A percentile compares a stretch with the other conserved stretches of the same genome.
phyloP scores from a whole-genome alignment of 441 rosid species.

The Eutrema salsugineum region DNA sequence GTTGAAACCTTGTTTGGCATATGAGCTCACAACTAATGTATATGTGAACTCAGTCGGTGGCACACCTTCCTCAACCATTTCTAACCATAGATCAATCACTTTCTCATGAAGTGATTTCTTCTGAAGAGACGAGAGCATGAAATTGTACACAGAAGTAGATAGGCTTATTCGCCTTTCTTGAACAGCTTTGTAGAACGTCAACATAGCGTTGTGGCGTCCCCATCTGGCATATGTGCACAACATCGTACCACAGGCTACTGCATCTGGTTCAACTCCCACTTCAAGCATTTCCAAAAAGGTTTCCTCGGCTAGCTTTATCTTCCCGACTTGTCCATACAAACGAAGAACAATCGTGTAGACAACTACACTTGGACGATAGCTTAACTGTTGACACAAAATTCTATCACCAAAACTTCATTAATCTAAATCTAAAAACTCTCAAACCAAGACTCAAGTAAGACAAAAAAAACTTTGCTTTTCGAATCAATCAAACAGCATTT shows the following conservation, averaged over 20 bases:
- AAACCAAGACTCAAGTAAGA: background rate
- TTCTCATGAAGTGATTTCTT: constrained; percentile 68
- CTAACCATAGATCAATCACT: constrained; percentile 71
- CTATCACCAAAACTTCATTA: constrained; percentile 38
- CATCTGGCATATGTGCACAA: constrained; percentile 92
- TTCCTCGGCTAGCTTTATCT: constrained; percentile 78
- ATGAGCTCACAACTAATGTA: constrained; percentile 71
- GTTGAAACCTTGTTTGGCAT: constrained; percentile 54
- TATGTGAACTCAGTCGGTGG: constrained; percentile 65
- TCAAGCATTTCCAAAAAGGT: constrained; percentile 93
- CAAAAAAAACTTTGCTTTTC: too few relatives aligned
- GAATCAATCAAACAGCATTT: background rate
- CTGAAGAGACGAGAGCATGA: constrained; percentile 92
- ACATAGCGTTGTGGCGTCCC: constrained; percentile 86
- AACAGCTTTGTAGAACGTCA: constrained; percentile 69
- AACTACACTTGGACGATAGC: constrained; percentile 73
- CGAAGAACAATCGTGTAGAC: constrained; percentile 80
- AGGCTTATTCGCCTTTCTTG: constrained; percentile 58
- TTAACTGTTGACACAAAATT: constrained; percentile 61
- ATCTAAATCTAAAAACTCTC: constrained; percentile 3
- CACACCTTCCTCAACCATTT: constrained; percentile 61
- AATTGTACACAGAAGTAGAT: constrained; percentile 74
- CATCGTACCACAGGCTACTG: constrained; percentile 94
- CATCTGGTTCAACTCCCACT: constrained; percentile 86
- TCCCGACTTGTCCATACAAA: constrained; percentile 83